Evolutionary conservation across 2,329 filamentous ascomycete species (phyloP), one percentile per base, ranked within the genome.

Genomic region (Chaetomium globosum): DNA sequence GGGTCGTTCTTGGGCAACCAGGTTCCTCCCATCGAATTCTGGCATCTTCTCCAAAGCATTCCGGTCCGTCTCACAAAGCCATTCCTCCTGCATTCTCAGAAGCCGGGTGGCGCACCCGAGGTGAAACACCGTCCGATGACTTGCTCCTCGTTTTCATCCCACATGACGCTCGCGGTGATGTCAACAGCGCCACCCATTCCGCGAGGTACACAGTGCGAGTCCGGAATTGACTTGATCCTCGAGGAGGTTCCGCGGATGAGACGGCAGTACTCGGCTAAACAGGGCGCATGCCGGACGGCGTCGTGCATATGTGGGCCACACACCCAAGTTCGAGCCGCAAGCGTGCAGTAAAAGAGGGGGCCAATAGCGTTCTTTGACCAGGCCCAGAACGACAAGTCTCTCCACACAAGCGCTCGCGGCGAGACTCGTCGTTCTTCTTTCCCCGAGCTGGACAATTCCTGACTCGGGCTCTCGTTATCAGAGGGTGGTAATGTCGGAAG

Each of bases 221-320:
- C 48, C 48, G 30, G 31, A 16, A 36, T n/a, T 16, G n/a, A 4
- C n/a, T 6, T 3, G 23, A 46, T 39, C 12, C 13, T 30, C 12
- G 54, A 48, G 4, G 36, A 48, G 10, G 36, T 28, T 26, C 39
- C 13, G 19, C 53, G 53, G 54, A 43, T 13, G 7, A 36, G 56
- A 33, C 39, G 55, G 55, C 33, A 26, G 9, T 19, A 23, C 30
- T 43, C 48, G 28, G 59, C 49, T 54, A 51, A 36, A 36, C 39
- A 12, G 33, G 7, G 2, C 9, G 33, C 39, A n/a, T 26, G 57
- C 55, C 23, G 56, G 19, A 53, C 49, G 16, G 56, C 49, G 49
- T 30, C 33, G 36, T 61, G 59, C 59, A 61, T 54, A 53, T 61
- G 58, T 31, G 46, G 58, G 58, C 48, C 13, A n/a, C 52, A 33